A percentile compares a stretch with the other conserved stretches of the same genome.
Conservation (phyloP, 495 filamentous ascomycete genomes). For the Xylaria sp. region DNA sequence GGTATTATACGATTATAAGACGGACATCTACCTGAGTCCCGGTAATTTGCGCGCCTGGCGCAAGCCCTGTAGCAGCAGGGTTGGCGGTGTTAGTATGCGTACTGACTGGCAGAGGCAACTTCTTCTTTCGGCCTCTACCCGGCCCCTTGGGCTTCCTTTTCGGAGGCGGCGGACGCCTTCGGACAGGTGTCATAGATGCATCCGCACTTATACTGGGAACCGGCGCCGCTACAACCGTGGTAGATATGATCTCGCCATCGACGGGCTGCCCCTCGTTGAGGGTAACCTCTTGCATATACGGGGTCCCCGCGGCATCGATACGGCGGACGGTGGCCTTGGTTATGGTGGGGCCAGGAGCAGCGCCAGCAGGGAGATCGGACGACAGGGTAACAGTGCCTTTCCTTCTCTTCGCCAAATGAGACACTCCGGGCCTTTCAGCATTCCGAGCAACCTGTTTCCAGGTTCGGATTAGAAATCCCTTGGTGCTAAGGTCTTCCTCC, state of each 20-base stretch:
- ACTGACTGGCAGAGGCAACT: constrained; percentile 54
- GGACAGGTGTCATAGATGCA: constrained; percentile 44
- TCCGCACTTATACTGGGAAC: constrained; percentile 35
- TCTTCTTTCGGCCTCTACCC: constrained; percentile 71
- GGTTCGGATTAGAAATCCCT: constrained; percentile 73
- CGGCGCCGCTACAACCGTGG: constrained; percentile 54
- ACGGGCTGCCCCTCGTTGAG: constrained; percentile 81
- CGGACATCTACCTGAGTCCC: constrained; percentile 30
- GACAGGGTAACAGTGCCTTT: constrained; percentile 66
- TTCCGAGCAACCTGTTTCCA: constrained; percentile 83
- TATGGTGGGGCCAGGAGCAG: constrained; percentile 57
- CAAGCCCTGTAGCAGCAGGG: constrained; percentile 38
- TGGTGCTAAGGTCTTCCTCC: constrained; percentile 61
- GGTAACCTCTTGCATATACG: constrained; percentile 80
- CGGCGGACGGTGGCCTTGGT: constrained; percentile 79
- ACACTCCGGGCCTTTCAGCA: constrained; percentile 73
- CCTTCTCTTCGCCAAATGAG: constrained; percentile 86
- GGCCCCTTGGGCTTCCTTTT: constrained; percentile 76
- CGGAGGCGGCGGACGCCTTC: constrained; percentile 73
- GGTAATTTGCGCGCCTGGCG: constrained; percentile 28
- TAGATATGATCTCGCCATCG: constrained; percentile 77
- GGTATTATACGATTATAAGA: background rate
- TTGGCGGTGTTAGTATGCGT: constrained; percentile 47
- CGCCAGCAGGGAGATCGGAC: constrained; percentile 51
- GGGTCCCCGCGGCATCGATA: constrained; percentile 77